Conservation (phyloP, 345 rosid species). For the Cardiospermum halicacabum region DNA sequence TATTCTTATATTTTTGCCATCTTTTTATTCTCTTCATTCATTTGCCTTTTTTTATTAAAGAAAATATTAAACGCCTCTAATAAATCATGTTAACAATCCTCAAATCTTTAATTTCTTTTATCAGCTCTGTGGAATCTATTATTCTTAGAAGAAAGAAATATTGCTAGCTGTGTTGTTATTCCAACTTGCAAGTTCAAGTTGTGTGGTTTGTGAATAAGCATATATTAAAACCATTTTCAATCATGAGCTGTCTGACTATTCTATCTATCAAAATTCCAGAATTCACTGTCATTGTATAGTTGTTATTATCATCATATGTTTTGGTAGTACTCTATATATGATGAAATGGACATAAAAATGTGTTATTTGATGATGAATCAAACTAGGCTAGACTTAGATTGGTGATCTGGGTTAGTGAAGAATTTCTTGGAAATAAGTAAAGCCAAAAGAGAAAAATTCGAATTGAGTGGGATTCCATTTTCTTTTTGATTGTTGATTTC, state of each 20-base stretch:
- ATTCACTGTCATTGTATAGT: neutral
- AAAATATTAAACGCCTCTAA: neutral
- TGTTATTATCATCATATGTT: neutral
- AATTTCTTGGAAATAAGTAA: slow-evolving; percentile 28
- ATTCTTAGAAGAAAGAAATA: neutral
- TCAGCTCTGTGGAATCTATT: neutral
- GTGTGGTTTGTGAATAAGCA: neutral
- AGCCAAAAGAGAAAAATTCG: slow-evolving; percentile 26
- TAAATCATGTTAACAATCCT: neutral
- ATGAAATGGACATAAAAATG: too few species aligned
- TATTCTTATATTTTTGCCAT: neutral
- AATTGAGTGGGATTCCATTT: slow-evolving; percentile 23
- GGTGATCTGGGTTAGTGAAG: slow-evolving; percentile 13
- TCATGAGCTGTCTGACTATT: neutral
- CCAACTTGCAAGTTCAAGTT: neutral
- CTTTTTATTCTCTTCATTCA: neutral
- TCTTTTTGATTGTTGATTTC: slow-evolving; percentile 15
- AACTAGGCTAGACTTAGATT: slow-evolving; percentile 9
- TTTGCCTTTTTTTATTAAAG: neutral
- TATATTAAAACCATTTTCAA: neutral
- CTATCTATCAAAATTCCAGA: neutral
- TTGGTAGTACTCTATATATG: neutral
- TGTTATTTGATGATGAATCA: neutral
- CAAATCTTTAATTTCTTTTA: neutral
- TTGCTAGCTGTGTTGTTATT: neutral